Evolutionary conservation across 1,139 yeast genomes (phyloP).

Genomic region (Meyerozyma elateridarum): DNA sequence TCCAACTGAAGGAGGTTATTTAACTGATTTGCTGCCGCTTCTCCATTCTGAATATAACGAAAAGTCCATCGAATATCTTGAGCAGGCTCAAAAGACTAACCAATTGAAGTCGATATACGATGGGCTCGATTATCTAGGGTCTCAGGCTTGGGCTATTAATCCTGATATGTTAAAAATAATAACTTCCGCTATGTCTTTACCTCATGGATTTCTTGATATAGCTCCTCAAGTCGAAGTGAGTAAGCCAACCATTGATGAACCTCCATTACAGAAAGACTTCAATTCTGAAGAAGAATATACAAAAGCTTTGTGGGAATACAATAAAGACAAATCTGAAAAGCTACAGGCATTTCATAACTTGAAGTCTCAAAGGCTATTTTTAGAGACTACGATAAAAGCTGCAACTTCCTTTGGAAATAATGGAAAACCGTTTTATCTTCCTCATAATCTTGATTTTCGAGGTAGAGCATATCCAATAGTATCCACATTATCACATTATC

Average conservation of each 20-base stretch:
- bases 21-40: conserved; percentile 23
- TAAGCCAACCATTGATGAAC: conserved; percentile 4
- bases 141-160: conserved; percentile 36
- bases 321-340: conserved; percentile 4
- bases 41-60: conserved; percentile 19
- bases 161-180: conserved; percentile 21
- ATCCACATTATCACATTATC: conserved; percentile 33
- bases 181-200: conserved; percentile 17
- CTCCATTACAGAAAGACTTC: conserved; percentile 10
- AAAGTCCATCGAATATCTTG: conserved; percentile 19
- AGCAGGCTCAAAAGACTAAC: conserved; percentile 27
- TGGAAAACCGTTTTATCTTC: conserved; percentile 38
- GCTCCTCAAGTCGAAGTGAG: conserved; percentile 18
- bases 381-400: conserved; percentile 18
- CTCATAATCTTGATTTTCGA: conserved; percentile 20
- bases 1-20: conserved; percentile 34
- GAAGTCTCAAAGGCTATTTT: conserved; percentile 19
- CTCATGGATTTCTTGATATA: conserved; percentile 25
- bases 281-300: conserved; percentile 6
- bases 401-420: conserved; percentile 26
- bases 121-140: conserved; percentile 28
- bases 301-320: conserved; percentile 7
- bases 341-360: conserved; percentile 14
- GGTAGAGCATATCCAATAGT: conserved; percentile 38
- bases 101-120: conserved; percentile 29